Evolutionary conservation across 495 filamentous ascomycete species (phyloP).

Genomic region (Xylaria sp.): DNA sequence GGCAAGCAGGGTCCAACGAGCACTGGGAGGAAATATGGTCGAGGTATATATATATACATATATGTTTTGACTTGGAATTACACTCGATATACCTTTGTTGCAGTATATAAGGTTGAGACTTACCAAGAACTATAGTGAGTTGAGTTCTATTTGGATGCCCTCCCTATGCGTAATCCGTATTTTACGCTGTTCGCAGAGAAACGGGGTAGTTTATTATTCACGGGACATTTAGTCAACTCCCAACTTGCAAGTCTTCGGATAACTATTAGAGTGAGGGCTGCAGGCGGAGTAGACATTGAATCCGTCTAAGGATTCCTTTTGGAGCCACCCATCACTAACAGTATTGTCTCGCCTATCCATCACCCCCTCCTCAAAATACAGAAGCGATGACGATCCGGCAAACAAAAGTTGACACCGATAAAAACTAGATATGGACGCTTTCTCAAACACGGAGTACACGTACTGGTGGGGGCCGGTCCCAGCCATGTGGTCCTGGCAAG

Average conservation of each 20-base stretch:
- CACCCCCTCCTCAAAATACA: neutral
- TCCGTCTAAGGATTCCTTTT: neutral
- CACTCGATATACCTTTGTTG: neutral
- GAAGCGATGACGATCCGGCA: neutral
- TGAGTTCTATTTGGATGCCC: neutral
- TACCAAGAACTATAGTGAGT: conserved; percentile 31
- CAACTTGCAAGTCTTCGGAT: neutral
- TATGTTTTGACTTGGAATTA: neutral
- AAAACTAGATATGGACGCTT: conserved; percentile 35
- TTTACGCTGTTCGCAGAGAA: neutral
- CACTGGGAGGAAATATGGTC: neutral
- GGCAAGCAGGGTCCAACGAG: neutral
- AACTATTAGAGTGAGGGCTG: neutral
- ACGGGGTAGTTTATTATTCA: neutral
- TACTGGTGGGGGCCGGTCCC: conserved; percentile 36
- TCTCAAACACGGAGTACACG: conserved; percentile 33
- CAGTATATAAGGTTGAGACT: neutral
- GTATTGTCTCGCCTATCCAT: too few relatives aligned
- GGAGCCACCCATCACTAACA: neutral
- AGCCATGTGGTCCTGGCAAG: conserved; percentile 33
- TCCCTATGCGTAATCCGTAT: neutral
- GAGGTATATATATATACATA: neutral
- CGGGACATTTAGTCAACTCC: neutral
- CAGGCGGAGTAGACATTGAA: neutral
- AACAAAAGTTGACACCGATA: neutral